Percentiles rank a stretch among this genome's conserved stretches.
These are phyloP conservation scores for Pichia sp. DNA, from an alignment of 1,139 yeast species.

Conservation along the genomic window DNA sequence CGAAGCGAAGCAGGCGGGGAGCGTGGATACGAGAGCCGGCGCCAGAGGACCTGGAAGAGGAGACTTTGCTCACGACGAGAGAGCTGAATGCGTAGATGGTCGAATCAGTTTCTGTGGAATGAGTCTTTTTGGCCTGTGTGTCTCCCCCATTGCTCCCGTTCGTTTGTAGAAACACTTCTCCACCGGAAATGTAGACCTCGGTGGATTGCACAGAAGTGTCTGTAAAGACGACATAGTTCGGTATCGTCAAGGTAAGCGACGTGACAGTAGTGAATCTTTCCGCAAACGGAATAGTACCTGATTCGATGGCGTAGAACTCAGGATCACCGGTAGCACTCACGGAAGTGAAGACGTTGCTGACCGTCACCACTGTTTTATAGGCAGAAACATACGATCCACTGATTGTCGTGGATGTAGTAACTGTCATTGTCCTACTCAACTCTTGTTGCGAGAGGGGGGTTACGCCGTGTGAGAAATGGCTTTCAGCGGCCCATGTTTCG, in stretches of 20 bases:
- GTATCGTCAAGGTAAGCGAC: constrained; percentile 33
- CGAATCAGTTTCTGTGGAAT: neutral
- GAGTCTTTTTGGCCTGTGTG: neutral
- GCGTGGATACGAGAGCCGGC: constrained; percentile 8
- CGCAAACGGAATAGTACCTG: constrained; percentile 51
- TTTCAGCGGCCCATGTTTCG: neutral
- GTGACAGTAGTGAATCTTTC: constrained; percentile 30
- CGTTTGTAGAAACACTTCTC: constrained; percentile 17
- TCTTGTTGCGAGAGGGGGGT: neutral
- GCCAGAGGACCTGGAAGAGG: neutral
- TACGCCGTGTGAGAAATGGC: neutral
- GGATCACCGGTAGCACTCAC: neutral
- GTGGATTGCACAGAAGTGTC: constrained; percentile 17
- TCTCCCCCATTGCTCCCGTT: neutral
- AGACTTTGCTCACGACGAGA: constrained; percentile 9
- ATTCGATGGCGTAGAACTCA: constrained; percentile 27
- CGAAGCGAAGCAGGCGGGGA: neutral
- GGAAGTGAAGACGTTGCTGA: neutral
- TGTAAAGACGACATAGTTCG: constrained; percentile 18
- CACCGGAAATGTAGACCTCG: constrained; percentile 21
- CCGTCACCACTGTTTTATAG: constrained; percentile 3
- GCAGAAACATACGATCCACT: neutral
- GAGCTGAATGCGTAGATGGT: constrained; percentile 18
- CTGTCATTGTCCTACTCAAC: neutral
- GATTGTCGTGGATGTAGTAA: neutral